Evolutionary conservation across 2,329 filamentous ascomycete species (phyloP).

Genomic region (Fonsecaea pugnacius): DNA sequence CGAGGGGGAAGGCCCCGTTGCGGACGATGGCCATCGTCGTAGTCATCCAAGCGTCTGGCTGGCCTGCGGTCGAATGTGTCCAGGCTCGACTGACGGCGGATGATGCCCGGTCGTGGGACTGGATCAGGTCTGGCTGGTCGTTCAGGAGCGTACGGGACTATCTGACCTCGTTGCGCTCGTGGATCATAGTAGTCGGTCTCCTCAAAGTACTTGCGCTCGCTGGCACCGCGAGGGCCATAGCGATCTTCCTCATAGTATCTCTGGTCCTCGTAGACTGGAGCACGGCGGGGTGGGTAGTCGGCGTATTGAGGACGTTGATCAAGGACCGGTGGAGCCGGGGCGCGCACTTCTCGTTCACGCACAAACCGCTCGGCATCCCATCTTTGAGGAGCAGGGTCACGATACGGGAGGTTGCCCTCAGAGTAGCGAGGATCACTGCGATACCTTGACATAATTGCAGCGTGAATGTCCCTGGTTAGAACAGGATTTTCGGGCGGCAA

Average conservation of each 20-base stretch:
- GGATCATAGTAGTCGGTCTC: slow-evolving; percentile 46
- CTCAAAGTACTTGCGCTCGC: slow-evolving; percentile 45
- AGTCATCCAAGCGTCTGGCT: slow-evolving; percentile 54
- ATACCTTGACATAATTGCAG: slow-evolving; percentile 35
- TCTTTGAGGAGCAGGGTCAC: slow-evolving; percentile 39
- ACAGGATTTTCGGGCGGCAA: not conserved
- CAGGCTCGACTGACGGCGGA: slow-evolving; percentile 83
- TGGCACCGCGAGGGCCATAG: slow-evolving; percentile 50
- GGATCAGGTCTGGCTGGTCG: slow-evolving; percentile 59
- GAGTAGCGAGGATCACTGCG: slow-evolving; percentile 31
- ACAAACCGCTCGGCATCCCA: slow-evolving; percentile 50
- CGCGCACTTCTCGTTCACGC: slow-evolving; percentile 50
- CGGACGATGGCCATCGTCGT: slow-evolving; percentile 45
- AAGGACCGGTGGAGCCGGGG: slow-evolving; percentile 39
- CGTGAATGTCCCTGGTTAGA: slow-evolving; percentile 10
- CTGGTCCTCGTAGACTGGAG: slow-evolving; percentile 46
- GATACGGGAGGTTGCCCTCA: slow-evolving; percentile 35
- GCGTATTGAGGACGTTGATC: slow-evolving; percentile 34
- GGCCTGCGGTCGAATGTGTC: slow-evolving; percentile 87
- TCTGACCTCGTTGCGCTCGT: slow-evolving; percentile 53
- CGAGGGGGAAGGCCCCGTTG: slow-evolving; percentile 51
- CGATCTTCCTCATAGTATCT: slow-evolving; percentile 47
- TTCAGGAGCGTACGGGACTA: slow-evolving; percentile 62
- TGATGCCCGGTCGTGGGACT: slow-evolving; percentile 66
- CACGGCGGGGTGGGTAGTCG: slow-evolving; percentile 40